Base-by-base conservation (phyloP, 2,329 filamentous ascomycete genomes). In the Talaromyces sp. region DNA sequence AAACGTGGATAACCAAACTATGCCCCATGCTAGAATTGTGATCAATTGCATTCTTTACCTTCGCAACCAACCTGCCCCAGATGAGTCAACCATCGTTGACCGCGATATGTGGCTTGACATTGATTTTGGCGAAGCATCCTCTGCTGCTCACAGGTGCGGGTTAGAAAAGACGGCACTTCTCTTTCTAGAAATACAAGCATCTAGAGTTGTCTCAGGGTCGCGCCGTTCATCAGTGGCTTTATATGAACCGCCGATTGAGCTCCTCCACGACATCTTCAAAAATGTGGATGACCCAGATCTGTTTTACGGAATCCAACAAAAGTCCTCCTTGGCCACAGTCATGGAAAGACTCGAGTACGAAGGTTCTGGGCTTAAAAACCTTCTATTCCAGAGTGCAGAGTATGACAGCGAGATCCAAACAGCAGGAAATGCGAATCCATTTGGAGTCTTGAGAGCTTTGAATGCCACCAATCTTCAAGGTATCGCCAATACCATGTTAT, bases 251-350 rank as follows among this genome's bases (percentile, higher is more conserved):
- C 82, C 89, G 6, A 80, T 83, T 3, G 84, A 89, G 27, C 79
- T 95, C 1, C 77, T 97, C 11, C 80, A 96, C 40, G 79, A 83
- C 1, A 92, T 99, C 2, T 99, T 94, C 69, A 88, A 90, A 67
- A 93, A 90, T 55, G 89, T 99, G 42, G 92, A 97, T 66, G 95
- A 99, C 65, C 93, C 92, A 1, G 94, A 99, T 70, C 88, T 91
- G 0, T 99, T 96, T 70, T 99, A 99, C 67, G 95, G 94, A 3
- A 81, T 97, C 7, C 84, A 90, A 37, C 89, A 95, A 70, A 84
- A 84, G 36, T 83, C 91, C 6, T 91, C 86, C 52, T 75, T 99
- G 14, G 79, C 83, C 14, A 90, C 88, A 10, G 88, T 97, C 1
- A 78, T 97, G 53, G 84, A 88, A 46, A 86, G 90, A 9, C 81